Evolutionary conservation across 73 alveolate species (phyloP).

Genomic region (Paramecium sonneborni): DNA sequence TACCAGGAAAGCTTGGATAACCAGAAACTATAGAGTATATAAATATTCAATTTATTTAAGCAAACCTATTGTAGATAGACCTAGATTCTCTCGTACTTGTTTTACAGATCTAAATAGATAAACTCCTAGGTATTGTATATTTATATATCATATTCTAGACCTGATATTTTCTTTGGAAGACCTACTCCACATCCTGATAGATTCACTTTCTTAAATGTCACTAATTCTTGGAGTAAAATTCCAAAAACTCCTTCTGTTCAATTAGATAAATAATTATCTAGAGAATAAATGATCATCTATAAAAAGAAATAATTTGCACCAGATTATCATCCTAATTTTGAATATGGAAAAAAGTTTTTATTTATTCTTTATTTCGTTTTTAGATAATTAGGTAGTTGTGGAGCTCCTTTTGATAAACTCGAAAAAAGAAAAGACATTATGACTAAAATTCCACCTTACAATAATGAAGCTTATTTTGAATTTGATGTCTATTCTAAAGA

Average conservation of each 20-base stretch:
- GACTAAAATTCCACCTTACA: constrained; percentile 31
- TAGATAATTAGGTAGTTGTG: constrained; percentile 51
- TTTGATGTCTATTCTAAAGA: constrained; percentile 16
- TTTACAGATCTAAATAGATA: background rate
- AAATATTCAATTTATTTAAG: background rate
- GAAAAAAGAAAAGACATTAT: constrained; percentile 36
- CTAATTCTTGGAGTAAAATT: constrained; percentile 62
- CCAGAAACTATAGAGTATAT: background rate
- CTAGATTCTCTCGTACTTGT: constrained; percentile 2
- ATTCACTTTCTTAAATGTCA: constrained; percentile 14
- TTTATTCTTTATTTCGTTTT: background rate
- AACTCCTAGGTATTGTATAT: constrained; percentile 17
- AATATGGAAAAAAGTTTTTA: constrained; percentile 44
- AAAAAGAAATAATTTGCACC: constrained; percentile 65
- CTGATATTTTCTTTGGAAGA: constrained; percentile 33
- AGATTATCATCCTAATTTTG: constrained; percentile 62
- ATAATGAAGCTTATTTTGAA: constrained; percentile 55
- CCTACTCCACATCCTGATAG: constrained; percentile 60
- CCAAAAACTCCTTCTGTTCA: constrained; percentile 45
- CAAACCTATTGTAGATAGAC: constrained; percentile 20
- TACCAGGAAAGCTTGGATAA: background rate
- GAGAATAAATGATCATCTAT: constrained; percentile 59
- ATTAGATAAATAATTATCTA: constrained; percentile 27
- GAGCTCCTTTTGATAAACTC: constrained; percentile 53
- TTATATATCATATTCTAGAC: background rate